Base-by-base conservation (phyloP, 768 basidiomycete genomes). In the Boletus patriciae region DNA sequence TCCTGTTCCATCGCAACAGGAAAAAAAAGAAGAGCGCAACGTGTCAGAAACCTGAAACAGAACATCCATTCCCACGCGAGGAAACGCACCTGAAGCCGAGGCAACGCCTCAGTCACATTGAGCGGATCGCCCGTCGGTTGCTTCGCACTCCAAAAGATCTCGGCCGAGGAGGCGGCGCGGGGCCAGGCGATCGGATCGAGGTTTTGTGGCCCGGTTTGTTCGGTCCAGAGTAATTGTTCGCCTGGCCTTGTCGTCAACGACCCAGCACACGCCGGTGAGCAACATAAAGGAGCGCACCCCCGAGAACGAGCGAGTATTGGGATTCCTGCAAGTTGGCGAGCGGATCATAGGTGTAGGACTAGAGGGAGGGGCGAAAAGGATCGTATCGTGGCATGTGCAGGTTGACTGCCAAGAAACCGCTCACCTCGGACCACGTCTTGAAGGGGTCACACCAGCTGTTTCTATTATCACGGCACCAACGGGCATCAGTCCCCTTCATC, bases 281-380 rank as follows among this genome's bases (percentile, higher is more conserved):
- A 40, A 41, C 25, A 12, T 27, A 2, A 25, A 18, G 19, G 9
- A 16, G 62, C 67, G 40, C 43, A 71, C 70, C 71, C 55, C 70
- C 69, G 16, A 82, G 67, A 23, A 83, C 74, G 15, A 79, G 74
- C 2, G 55, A 10, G 12, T 66, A 61, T 44, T 82, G 67, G 0
- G 60, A 52, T 31, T 68, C 63, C 4, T 75, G 73, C 50, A 83
- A 62, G 62, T 75, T 74, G 25, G 70, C 71, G 47, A 76, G 73
- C 10, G 83, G 83, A 63, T 85, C 76, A 62, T 81, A 85, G 13
- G 75, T 76, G 66, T 76, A 80, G 3, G 78, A 60, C 79, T 80
- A 42, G 36, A 42, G 36, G 12, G 36, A 8, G 12, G 15, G 18
- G 62, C 1, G 29, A 31, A 3, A 31, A 67, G 66, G 41, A 25